Evolutionary conservation across 2,329 filamentous ascomycete genomes (phyloP).

Genomic region (Tolypocladium paradoxum): DNA sequence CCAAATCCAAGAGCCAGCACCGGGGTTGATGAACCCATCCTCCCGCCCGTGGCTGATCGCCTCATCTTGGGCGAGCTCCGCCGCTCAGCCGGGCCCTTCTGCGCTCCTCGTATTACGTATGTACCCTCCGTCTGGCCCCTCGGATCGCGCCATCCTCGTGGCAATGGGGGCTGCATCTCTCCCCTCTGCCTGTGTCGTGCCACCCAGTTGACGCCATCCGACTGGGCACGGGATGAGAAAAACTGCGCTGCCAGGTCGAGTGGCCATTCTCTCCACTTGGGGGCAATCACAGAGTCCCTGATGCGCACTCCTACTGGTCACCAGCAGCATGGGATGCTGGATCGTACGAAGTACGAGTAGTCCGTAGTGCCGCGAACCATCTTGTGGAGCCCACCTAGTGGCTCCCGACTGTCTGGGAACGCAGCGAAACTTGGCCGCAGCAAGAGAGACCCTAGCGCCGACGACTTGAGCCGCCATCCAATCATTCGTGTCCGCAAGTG

Average conservation of each 20-base stretch:
- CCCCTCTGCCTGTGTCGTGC: background rate
- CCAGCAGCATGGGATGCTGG: constrained; percentile 12
- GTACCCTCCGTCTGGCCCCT: background rate
- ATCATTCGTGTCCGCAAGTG: background rate
- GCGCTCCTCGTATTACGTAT: too few species aligned
- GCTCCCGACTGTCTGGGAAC: constrained; percentile 23
- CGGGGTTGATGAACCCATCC: background rate
- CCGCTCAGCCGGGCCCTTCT: background rate
- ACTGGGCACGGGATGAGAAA: background rate
- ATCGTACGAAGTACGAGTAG: too few species aligned
- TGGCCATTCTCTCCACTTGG: constrained; percentile 3
- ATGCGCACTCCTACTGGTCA: constrained; percentile 1
- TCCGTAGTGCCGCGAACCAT: constrained; percentile 16
- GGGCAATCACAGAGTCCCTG: background rate
- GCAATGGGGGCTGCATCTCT: constrained; percentile 1
- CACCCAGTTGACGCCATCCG: background rate
- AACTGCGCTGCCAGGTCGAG: background rate
- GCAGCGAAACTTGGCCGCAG: constrained; percentile 14
- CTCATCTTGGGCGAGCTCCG: background rate
- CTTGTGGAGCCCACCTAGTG: constrained; percentile 15
- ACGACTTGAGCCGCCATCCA: constrained; percentile 4
- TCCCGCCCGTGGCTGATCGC: background rate
- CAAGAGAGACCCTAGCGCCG: constrained; percentile 11
- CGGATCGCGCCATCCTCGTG: constrained; percentile 7
- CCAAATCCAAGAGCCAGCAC: background rate